A percentile compares a stretch with the other conserved stretches of the same genome.
phyloP scores from a whole-genome alignment of 176 grass and related monocot genomes.

The Juncus effusus region DNA sequence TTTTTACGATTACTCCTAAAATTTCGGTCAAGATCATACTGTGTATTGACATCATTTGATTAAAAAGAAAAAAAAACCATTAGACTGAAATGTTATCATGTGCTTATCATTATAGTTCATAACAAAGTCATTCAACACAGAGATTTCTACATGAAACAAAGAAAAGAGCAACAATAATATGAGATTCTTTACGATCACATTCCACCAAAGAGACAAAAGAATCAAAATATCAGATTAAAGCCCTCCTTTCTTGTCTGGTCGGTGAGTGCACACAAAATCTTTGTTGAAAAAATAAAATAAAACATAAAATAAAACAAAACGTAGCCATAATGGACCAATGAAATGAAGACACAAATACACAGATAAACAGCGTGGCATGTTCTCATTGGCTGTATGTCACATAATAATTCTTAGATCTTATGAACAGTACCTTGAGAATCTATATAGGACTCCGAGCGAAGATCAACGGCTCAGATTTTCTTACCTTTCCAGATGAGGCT shows the following conservation, averaged over 20 bases:
- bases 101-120: too few species aligned
- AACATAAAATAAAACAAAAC: background rate
- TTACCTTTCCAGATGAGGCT: background rate
- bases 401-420: slow-evolving; percentile 14
- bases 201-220: slow-evolving; percentile 16
- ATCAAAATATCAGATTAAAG: background rate
- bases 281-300: slow-evolving; percentile 6
- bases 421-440: slow-evolving; percentile 2
- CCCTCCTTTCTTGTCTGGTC: slow-evolving; percentile 6
- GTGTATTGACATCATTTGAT: too few species aligned
- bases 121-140: too few species aligned
- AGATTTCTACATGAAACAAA: too few species aligned
- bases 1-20: too few species aligned
- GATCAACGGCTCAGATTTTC: slow-evolving; percentile 1
- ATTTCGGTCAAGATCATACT: too few species aligned
- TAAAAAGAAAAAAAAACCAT: too few species aligned
- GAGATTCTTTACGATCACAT: background rate
- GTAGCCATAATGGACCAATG: too few species aligned
- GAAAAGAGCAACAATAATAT: background rate
- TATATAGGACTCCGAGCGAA: background rate
- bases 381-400: too few species aligned
- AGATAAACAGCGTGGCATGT: too few species aligned
- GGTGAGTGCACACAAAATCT: slow-evolving; percentile 3
- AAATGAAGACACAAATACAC: too few species aligned
- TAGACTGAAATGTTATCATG: too few species aligned